A percentile compares a stretch with the other conserved stretches of the same genome.
Conservation (phyloP, 1,284 basidiomycete genomes). For the Puccinia horiana region DNA sequence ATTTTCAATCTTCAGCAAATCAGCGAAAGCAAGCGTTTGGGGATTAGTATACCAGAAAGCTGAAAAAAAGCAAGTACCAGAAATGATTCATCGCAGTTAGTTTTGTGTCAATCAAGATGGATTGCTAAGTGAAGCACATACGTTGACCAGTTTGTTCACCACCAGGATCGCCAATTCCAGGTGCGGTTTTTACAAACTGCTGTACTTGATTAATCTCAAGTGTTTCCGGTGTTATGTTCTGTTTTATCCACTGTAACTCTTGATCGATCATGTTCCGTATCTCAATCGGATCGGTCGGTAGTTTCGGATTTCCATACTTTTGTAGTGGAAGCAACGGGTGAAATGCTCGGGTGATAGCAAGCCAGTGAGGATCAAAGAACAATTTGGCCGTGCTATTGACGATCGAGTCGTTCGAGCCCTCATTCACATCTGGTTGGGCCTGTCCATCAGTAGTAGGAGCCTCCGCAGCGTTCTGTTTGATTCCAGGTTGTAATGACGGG, state of each 20-base stretch:
- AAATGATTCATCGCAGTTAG: not conserved
- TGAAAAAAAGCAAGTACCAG: slow-evolving; percentile 39
- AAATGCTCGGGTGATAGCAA: slow-evolving; percentile 85
- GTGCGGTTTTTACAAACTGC: slow-evolving; percentile 73
- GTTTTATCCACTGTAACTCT: slow-evolving; percentile 70
- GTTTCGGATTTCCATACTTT: slow-evolving; percentile 62
- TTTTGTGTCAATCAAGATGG: not conserved
- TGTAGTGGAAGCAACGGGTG: slow-evolving; percentile 72
- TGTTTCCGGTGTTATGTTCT: slow-evolving; percentile 56
- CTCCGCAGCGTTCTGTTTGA: not conserved
- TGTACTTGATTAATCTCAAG: slow-evolving; percentile 67
- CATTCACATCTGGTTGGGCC: not conserved
- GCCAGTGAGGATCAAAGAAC: slow-evolving; percentile 82
- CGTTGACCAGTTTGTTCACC: slow-evolving; percentile 55
- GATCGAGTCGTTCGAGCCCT: not conserved
- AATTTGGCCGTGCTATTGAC: slow-evolving; percentile 30
- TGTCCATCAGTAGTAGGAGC: not conserved
- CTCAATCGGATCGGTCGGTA: slow-evolving; percentile 67
- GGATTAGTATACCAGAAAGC: slow-evolving; percentile 81
- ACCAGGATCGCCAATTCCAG: slow-evolving; percentile 63
- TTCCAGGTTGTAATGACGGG: not conserved
- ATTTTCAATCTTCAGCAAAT: slow-evolving; percentile 76
- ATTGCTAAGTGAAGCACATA: slow-evolving; percentile 17
- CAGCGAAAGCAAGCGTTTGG: slow-evolving; percentile 83
- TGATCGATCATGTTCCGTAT: slow-evolving; percentile 65